phyloP scores from a whole-genome alignment of 768 basidiomycete genomes.

The Collybia mongolica region DNA sequence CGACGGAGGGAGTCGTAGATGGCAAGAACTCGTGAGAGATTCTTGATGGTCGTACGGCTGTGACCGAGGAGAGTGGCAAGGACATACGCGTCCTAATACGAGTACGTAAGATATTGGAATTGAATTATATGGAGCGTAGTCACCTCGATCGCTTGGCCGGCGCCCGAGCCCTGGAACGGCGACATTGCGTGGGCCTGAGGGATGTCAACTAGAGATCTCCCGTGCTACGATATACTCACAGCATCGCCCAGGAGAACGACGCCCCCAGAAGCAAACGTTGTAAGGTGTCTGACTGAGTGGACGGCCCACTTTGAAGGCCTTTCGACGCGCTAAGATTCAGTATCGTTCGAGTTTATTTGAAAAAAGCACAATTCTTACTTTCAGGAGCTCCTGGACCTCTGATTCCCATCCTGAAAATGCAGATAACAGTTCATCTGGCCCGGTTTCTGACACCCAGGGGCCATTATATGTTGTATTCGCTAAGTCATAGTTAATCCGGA shows the following conservation, averaged over 20 bases:
- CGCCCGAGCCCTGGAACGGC: constrained; percentile 10
- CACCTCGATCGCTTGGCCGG: constrained; percentile 4
- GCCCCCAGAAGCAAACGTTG: no score
- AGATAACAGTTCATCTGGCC: constrained; percentile 34
- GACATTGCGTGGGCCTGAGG: constrained; percentile 9
- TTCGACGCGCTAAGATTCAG: neutral
- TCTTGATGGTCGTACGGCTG: constrained; percentile 32
- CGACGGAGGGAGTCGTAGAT: constrained; percentile 53
- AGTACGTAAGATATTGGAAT: neutral
- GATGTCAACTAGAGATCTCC: neutral
- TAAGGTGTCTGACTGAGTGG: no score
- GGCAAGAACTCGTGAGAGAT: constrained; percentile 36
- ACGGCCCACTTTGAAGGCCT: no score
- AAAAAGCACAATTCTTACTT: constrained; percentile 29
- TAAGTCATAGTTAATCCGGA: constrained; percentile 23
- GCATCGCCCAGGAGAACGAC: no score
- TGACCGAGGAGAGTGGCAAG: constrained; percentile 47
- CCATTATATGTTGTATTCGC: constrained; percentile 27
- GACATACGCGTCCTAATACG: constrained; percentile 47
- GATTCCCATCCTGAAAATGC: constrained; percentile 43
- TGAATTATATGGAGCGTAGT: no score
- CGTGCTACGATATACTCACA: no score
- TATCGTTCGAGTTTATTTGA: neutral
- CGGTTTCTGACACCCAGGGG: constrained; percentile 35
- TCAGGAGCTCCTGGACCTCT: constrained; percentile 40